Base-by-base conservation (phyloP, 495 filamentous ascomycete genomes). In the Penicillium atrosanguineum region DNA sequence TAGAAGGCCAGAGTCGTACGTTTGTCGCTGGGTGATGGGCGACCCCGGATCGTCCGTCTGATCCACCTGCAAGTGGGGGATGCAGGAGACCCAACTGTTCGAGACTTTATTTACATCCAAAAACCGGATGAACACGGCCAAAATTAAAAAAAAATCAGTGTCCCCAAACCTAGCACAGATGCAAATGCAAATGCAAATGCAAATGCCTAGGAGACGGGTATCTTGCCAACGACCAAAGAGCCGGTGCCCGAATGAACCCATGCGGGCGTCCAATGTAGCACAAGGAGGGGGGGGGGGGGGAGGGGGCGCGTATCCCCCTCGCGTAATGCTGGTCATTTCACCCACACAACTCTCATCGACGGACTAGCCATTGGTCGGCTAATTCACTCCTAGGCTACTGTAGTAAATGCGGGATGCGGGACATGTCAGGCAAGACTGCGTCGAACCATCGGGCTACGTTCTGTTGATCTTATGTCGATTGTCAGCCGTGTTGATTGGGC, bases 401-500 rank as follows among this genome's bases (percentile, higher is more conserved):
- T n/a, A 96, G 70, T 52, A 89, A 79, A 62, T 83, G 70, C 52
- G 95, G 95, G 61, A 96, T 95, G 41, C 75, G 75, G 36, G 78
- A 79, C 58, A 86, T 83, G 51, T 87, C 85, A 50, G 65, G 59
- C 31, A 90, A 87, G 43, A 93, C 48, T 25, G 76, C 78, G 21
- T 82, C 76, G 62, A 95, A 93, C 8, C 79, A 77, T 58, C 83
- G 84, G 1, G 71, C 68, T 26, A 96, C 86, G 53, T 79, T 84
- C 18, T 80, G 79, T 12, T 95, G 64, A 58, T 91, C 89, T 46
- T 79, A 76, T 28, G 93, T 77, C 2, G 86, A 88, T 59, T 88
- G 60, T 94, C 96, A 9, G 87, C 87, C 87, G 38, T 86, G 83
- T 37, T 96, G 62, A 83, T 37, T 96, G 62, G 69, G 97, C 93